A percentile compares a stretch with the other conserved stretches of the same genome.
Conservation (phyloP, 768 basidiomycete species). For the Phanerodontia chrysosporium region DNA sequence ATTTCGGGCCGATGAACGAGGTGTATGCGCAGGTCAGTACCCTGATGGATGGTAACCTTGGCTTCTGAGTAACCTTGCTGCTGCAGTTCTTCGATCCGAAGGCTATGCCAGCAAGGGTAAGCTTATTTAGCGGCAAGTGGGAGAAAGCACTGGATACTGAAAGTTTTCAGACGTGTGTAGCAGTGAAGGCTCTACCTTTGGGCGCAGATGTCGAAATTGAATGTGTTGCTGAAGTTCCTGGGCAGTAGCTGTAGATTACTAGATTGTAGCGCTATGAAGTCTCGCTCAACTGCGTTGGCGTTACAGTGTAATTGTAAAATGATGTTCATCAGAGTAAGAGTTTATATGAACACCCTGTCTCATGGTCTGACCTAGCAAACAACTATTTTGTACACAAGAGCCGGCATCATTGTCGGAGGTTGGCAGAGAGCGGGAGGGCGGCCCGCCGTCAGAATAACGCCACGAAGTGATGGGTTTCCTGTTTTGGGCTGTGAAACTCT, state of each 20-base stretch:
- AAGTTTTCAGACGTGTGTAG: slow-evolving; percentile 58
- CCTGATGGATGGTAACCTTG: too few species aligned
- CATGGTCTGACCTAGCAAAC: too few species aligned
- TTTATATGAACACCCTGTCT: too few species aligned
- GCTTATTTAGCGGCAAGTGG: too few species aligned
- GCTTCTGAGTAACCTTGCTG: too few species aligned
- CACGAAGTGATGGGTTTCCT: background rate
- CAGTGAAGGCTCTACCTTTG: slow-evolving; percentile 48
- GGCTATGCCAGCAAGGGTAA: slow-evolving; percentile 7
- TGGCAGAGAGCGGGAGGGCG: background rate
- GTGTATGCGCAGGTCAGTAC: slow-evolving; percentile 35
- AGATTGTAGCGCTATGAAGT: too few species aligned
- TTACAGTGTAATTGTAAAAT: too few species aligned
- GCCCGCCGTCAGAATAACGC: background rate
- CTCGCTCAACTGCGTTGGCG: too few species aligned
- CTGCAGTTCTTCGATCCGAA: slow-evolving; percentile 41
- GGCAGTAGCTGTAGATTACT: background rate
- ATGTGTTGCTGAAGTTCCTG: slow-evolving; percentile 44
- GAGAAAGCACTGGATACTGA: too few species aligned
- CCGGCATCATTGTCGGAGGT: too few species aligned
- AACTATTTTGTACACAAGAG: too few species aligned
- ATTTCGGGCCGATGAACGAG: slow-evolving; percentile 37
- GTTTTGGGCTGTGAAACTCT: background rate
- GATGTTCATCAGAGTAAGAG: too few species aligned
- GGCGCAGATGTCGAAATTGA: slow-evolving; percentile 60